Conservation (phyloP, 352 stramenopile genomes). For the Globisporangium ultimum region DNA sequence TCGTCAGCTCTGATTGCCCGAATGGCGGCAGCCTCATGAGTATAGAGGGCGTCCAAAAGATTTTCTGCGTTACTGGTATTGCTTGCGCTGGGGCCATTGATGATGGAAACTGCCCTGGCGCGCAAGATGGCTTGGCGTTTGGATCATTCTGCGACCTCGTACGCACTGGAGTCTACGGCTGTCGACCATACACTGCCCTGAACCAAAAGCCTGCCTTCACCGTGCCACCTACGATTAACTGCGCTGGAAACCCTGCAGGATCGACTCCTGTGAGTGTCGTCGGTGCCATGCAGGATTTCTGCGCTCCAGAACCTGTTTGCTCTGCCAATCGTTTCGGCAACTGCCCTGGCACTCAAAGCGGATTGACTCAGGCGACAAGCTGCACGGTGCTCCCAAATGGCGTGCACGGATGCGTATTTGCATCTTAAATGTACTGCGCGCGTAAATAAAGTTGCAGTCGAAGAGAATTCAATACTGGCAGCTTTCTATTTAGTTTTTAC, state of each 20-base stretch:
- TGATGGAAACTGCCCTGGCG: slow-evolving; percentile 4
- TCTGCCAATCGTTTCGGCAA: neutral
- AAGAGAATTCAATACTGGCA: no score
- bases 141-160: slow-evolving; percentile 6
- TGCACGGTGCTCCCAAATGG: neutral
- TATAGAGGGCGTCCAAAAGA: no score
- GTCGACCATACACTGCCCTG: neutral
- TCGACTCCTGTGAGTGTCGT: slow-evolving; percentile 5
- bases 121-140: slow-evolving; percentile 4
- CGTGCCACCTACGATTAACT: neutral
- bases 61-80: neutral
- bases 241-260: neutral
- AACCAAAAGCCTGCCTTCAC: neutral
- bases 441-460: no score
- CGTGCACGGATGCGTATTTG: slow-evolving; percentile 1
- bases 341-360: slow-evolving; percentile 5
- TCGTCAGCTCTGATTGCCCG: no score
- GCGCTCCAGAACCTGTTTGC: slow-evolving; percentile 1
- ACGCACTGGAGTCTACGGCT: slow-evolving; percentile 3
- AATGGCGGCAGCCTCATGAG: no score
- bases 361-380: neutral
- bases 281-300: slow-evolving; percentile 3
- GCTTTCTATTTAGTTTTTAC: no score
- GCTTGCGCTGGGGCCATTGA: slow-evolving; percentile 6
- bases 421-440: no score